A percentile compares a stretch with the other conserved stretches of the same genome.
Evolutionary conservation across 1,139 yeast genomes (phyloP).

Genomic region (Komagataea norvegica): DNA sequence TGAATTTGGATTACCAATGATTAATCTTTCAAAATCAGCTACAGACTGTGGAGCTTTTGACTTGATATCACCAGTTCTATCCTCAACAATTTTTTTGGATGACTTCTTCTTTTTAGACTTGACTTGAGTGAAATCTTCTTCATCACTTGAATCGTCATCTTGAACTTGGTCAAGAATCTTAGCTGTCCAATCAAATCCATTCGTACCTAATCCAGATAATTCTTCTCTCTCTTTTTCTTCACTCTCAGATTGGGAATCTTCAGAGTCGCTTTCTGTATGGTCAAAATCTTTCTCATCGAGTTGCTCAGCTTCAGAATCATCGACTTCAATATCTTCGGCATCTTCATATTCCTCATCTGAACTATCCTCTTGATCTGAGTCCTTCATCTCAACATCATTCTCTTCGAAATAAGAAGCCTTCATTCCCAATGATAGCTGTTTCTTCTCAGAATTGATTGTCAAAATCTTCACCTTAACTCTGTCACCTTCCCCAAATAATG

Average conservation of each 20-base stretch:
- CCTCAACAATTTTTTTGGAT: constrained; percentile 51
- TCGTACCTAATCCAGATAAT: constrained; percentile 63
- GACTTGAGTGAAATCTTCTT: constrained; percentile 47
- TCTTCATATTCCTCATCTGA: constrained; percentile 28
- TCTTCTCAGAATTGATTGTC: constrained; percentile 56
- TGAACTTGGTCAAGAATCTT: constrained; percentile 77
- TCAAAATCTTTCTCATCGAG: not conserved
- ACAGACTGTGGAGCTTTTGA: constrained; percentile 89
- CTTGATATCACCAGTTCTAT: constrained; percentile 78
- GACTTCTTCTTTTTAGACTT: constrained; percentile 40
- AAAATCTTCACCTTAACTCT: constrained; percentile 80
- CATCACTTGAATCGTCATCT: constrained; percentile 38
- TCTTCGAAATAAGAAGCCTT: constrained; percentile 81
- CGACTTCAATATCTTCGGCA: constrained; percentile 19
- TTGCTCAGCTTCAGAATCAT: constrained; percentile 24
- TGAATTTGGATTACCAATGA: constrained; percentile 89
- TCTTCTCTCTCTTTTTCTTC: constrained; percentile 21
- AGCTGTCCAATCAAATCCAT: constrained; percentile 93
- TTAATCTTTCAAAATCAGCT: constrained; percentile 83
- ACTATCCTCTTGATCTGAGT: constrained; percentile 29
- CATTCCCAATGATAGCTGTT: constrained; percentile 82
- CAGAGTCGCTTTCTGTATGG: too few relatives aligned
- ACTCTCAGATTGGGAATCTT: constrained; percentile 18
- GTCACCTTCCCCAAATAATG: constrained; percentile 82
- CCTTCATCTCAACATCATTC: constrained; percentile 34